phyloP scores from a whole-genome alignment of 176 grass and related monocot species.

The Juncus inflexus region DNA sequence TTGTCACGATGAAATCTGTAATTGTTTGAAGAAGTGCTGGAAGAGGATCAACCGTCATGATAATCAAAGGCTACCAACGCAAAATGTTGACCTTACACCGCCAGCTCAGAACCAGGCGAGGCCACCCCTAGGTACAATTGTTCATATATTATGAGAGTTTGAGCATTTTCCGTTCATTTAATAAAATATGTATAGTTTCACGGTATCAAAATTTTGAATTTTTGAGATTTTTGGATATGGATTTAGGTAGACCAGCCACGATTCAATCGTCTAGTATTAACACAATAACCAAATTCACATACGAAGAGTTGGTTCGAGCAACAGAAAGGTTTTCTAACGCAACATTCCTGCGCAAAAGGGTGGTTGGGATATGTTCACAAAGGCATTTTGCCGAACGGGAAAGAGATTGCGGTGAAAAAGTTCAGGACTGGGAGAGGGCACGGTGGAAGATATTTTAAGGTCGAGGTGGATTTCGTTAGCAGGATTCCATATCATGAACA shows the following conservation, averaged over 20 bases:
- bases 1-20: not conserved
- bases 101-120: conserved; percentile 13
- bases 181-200: no score
- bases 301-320: conserved; percentile 58
- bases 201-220: not conserved
- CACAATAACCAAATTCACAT: conserved; percentile 71
- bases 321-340: conserved; percentile 64
- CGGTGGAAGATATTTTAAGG: conserved; percentile 73
- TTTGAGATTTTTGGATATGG: not conserved
- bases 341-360: conserved; percentile 76
- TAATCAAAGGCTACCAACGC: conserved; percentile 42
- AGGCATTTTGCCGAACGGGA: conserved; percentile 59
- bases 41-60: no score
- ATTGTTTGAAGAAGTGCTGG: no score
- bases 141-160: no score
- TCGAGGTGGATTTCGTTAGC: conserved; percentile 77
- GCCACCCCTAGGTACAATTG: not conserved
- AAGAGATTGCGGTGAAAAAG: conserved; percentile 74
- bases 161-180: no score
- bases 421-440: conserved; percentile 62
- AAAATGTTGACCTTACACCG: conserved; percentile 18
- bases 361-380: conserved; percentile 78
- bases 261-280: conserved; percentile 19
- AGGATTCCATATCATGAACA: conserved; percentile 63
- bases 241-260: conserved; percentile 23